Percentiles rank a stretch among this genome's conserved stretches.
These are phyloP conservation scores for Phytopythium delawarense DNA, from an alignment of 352 stramenopile species.

Conservation along the genomic window DNA sequence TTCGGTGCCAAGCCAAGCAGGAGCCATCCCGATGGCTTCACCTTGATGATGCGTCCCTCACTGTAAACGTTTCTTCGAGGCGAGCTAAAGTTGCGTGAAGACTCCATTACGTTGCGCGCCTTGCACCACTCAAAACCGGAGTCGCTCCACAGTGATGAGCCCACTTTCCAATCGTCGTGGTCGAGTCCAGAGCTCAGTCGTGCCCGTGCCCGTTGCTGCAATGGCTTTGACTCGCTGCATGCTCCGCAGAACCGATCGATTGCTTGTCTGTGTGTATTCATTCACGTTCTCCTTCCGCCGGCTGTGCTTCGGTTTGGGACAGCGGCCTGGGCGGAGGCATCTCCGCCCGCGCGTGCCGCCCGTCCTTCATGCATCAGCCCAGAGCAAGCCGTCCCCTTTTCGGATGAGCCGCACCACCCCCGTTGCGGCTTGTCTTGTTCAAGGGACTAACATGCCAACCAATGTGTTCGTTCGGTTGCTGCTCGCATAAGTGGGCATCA, in stretches of 20 bases:
- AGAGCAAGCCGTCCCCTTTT: constrained; percentile 9
- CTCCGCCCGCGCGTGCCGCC: neutral
- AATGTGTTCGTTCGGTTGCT: neutral
- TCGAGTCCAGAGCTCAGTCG: neutral
- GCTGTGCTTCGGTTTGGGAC: constrained; percentile 11
- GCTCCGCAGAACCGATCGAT: neutral
- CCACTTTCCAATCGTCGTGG: neutral
- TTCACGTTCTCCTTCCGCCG: neutral
- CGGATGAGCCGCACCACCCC: constrained; percentile 3
- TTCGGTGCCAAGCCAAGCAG: too few relatives aligned
- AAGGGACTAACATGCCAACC: constrained; percentile 1
- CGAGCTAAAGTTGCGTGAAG: neutral
- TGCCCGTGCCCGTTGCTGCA: neutral
- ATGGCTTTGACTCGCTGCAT: neutral
- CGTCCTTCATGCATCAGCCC: constrained; percentile 10
- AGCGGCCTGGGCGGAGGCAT: neutral
- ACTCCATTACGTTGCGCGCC: neutral
- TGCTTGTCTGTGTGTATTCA: neutral
- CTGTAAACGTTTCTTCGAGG: too few relatives aligned
- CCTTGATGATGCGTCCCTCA: neutral
- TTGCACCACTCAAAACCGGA: too few relatives aligned
- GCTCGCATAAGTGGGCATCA: too few relatives aligned
- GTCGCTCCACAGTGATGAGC: too few relatives aligned
- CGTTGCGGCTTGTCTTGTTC: constrained; percentile 10
- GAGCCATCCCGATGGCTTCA: neutral